Percentiles rank a stretch among this genome's conserved stretches.
Evolutionary conservation across 2,329 filamentous ascomycete species (phyloP).

Genomic region (Penicillium sp.): DNA sequence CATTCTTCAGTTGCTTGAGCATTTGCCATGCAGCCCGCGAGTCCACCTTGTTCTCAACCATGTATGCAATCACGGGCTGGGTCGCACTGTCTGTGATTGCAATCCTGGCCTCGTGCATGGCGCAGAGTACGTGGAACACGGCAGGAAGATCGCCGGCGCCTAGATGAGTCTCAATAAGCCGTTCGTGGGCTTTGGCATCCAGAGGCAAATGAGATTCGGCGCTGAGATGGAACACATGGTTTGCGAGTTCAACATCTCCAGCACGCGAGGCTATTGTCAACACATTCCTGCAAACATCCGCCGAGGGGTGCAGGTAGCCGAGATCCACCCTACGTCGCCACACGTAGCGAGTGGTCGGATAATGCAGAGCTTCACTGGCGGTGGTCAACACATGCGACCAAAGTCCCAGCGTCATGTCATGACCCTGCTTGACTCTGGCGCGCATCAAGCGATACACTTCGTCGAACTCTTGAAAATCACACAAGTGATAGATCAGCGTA

Average conservation of each 20-base stretch:
- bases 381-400: constrained; percentile 70
- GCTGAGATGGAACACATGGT: constrained; percentile 63
- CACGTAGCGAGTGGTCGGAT: constrained; percentile 59
- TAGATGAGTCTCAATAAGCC: constrained; percentile 66
- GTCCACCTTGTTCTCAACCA: constrained; percentile 47
- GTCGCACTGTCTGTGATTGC: constrained; percentile 56
- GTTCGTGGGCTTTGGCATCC: constrained; percentile 68
- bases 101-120: constrained; percentile 63
- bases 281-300: constrained; percentile 61
- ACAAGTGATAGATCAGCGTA: constrained; percentile 67
- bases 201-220: constrained; percentile 52
- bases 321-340: constrained; percentile 64
- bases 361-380: constrained; percentile 59
- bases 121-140: constrained; percentile 63
- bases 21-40: constrained; percentile 50
- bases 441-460: constrained; percentile 67
- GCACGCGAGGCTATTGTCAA: constrained; percentile 65
- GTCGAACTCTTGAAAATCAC: constrained; percentile 66
- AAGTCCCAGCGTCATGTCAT: constrained; percentile 50
- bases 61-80: constrained; percentile 53
- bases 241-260: constrained; percentile 63
- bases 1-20: constrained; percentile 52
- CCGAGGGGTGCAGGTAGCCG: constrained; percentile 55
- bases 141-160: constrained; percentile 55
- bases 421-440: constrained; percentile 46